Conservation (phyloP, 176 grass and related monocot species). For the Oryza meyeriana region DNA sequence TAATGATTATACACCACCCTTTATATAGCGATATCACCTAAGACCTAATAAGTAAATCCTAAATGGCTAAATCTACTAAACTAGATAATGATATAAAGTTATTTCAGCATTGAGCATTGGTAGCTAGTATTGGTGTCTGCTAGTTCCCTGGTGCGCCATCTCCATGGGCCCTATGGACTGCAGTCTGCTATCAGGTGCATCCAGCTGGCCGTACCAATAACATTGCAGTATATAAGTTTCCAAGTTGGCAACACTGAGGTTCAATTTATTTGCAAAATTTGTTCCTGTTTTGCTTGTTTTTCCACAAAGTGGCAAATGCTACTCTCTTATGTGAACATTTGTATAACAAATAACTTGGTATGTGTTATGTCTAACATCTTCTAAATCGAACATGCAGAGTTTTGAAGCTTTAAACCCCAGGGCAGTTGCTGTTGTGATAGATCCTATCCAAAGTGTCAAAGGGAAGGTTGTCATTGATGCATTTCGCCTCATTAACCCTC, state of each 20-base stretch:
- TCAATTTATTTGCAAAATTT: background rate
- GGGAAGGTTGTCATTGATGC: conserved; percentile 99
- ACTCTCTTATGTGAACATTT: background rate
- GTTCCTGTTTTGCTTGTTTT: background rate
- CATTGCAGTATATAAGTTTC: background rate
- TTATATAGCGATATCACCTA: background rate
- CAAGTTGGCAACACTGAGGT: background rate
- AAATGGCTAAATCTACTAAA: background rate
- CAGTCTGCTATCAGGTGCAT: background rate
- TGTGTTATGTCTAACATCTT: conserved; percentile 10
- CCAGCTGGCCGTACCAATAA: background rate
- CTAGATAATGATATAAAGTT: background rate
- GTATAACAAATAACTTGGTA: background rate
- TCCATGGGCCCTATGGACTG: background rate
- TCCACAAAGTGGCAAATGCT: background rate
- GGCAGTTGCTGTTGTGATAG: conserved; percentile 95
- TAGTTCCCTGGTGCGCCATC: background rate
- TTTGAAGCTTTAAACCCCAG: conserved; percentile 98
- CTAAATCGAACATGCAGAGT: conserved; percentile 55
- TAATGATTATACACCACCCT: background rate
- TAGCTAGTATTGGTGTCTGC: background rate
- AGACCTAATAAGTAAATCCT: background rate
- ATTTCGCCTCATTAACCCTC: conserved; percentile 95
- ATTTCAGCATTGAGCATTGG: background rate
- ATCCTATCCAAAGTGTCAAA: conserved; percentile 97